Evolutionary conservation across 108 stramenopile species (phyloP), one percentile per base, ranked within the genome.

Genomic region (Pinguiococcus pyrenoidosus): DNA sequence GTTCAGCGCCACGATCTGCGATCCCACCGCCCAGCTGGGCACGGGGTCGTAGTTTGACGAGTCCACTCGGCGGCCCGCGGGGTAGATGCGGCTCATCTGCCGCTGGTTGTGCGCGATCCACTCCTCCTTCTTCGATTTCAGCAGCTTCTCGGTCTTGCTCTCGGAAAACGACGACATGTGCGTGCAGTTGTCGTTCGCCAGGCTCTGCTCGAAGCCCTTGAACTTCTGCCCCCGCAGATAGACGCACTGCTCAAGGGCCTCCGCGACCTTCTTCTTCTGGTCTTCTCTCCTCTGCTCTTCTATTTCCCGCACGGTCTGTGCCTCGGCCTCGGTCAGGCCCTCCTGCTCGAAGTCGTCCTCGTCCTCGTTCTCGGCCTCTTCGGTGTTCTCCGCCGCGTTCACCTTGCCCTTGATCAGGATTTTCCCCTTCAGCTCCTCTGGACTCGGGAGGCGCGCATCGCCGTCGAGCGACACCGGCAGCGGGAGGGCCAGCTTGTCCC

Each of bases 11-110:
- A 88, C 87, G 32, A 95, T 51, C 68, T 95, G 92, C 23, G 36
- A 55, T n/a, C 89, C 89, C 51, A 79, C 63, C 22, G 66, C 38
- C 89, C 89, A 95, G n/a, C 78, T 69, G 22, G 84, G 35, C 13
- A 80, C 44, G 23, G 92, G 92, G 71, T 82, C 81, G 61, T 81
- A 89, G 62, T 95, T 95, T 35, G 80, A 82, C 2, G 86, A 88
- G 53, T 91, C 84, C 4, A 89, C 66, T 9, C 69, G 65, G n/a
- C 33, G 3, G 9, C 84, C 85, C 39, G 80, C 69, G 4, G 92
- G 92, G 66, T 90, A 94, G 0, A 79, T 86, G 29, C 92, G 60
- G 24, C 62, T 64, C 43, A 68, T 53, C 10, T 68, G 63, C 14
- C 48, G 29, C 2, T 21, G 7, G 56, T 68, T 68, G 57, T 68